Percentiles rank a stretch among this genome's conserved stretches.
Conservation (phyloP, 2,329 filamentous ascomycete genomes). For the Plectosphaerella plurivora region DNA sequence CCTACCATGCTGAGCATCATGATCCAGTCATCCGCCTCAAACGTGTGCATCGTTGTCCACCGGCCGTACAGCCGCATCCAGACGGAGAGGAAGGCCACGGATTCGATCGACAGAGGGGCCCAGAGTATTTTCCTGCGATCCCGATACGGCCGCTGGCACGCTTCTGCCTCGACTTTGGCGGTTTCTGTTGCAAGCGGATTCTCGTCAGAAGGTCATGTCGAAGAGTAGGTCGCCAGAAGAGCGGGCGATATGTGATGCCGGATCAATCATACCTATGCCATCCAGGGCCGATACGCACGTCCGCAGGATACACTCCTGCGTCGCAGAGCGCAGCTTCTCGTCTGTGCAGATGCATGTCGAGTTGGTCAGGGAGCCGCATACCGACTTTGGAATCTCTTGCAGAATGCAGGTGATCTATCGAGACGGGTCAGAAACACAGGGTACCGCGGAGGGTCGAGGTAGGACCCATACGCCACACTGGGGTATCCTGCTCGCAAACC, state of each 20-base stretch:
- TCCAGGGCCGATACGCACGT: slow-evolving; percentile 18
- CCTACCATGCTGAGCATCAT: slow-evolving; percentile 29
- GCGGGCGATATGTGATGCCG: neutral
- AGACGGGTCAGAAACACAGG: neutral
- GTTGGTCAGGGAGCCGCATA: slow-evolving; percentile 16
- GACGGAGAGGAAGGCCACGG: slow-evolving; percentile 26
- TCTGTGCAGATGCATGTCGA: slow-evolving; percentile 23
- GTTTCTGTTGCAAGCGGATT: slow-evolving; percentile 20
- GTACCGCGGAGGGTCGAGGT: neutral
- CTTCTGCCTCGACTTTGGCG: slow-evolving; percentile 22
- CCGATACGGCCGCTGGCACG: slow-evolving; percentile 24
- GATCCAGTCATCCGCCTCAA: slow-evolving; percentile 34
- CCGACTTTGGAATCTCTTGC: slow-evolving; percentile 15
- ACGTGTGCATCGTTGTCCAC: slow-evolving; percentile 22
- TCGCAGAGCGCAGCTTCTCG: slow-evolving; percentile 8
- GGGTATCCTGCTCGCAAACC: slow-evolving; percentile 12
- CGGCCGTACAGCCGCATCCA: slow-evolving; percentile 31
- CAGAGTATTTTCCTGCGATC: slow-evolving; percentile 25
- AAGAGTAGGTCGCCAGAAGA: neutral
- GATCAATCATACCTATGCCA: slow-evolving; percentile 15
- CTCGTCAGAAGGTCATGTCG: neutral
- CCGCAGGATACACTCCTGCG: slow-evolving; percentile 16
- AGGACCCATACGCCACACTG: slow-evolving; percentile 15
- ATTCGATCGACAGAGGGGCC: slow-evolving; percentile 28
- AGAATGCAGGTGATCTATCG: slow-evolving; percentile 16